Percentiles rank a stretch among this genome's conserved stretches.
phyloP scores from a whole-genome alignment of 768 basidiomycete species.

The Kwoniella pini region DNA sequence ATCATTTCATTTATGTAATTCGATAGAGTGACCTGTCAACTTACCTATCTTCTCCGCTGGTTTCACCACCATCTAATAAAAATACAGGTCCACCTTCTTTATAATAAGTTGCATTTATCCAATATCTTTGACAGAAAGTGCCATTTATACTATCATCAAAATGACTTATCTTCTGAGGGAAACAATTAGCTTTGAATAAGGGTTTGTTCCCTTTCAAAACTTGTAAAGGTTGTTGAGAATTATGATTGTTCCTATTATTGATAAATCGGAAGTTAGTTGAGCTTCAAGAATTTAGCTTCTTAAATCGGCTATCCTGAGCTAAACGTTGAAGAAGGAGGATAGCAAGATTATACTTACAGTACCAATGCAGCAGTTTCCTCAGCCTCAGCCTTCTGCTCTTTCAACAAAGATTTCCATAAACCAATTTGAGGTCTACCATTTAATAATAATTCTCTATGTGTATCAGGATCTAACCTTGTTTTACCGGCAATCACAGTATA shows the following conservation, averaged over 20 bases:
- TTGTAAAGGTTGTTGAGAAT: slow-evolving; percentile 9
- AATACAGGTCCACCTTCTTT: slow-evolving; percentile 76
- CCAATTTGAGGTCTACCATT: slow-evolving; percentile 42
- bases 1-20: too few species aligned
- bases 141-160: slow-evolving; percentile 61
- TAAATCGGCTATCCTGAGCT: too few species aligned
- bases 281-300: too few species aligned
- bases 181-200: slow-evolving; percentile 59
- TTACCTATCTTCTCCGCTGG: slow-evolving; percentile 70
- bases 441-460: slow-evolving; percentile 32
- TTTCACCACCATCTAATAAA: slow-evolving; percentile 91
- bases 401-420: slow-evolving; percentile 37
- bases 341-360: neutral
- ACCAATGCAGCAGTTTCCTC: neutral
- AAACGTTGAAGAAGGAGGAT: too few species aligned
- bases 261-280: neutral
- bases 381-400: slow-evolving; percentile 12
- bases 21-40: neutral
- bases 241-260: neutral
- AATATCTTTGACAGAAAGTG: slow-evolving; percentile 85
- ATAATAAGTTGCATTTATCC: slow-evolving; percentile 84
- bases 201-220: slow-evolving; percentile 1
- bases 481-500: too few species aligned
- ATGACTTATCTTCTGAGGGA: slow-evolving; percentile 84
- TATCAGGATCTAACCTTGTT: slow-evolving; percentile 23